A percentile compares a stretch with the other conserved stretches of the same genome.
phyloP scores from a whole-genome alignment of 257 asterid genomes.

The Coffea eugenioides region DNA sequence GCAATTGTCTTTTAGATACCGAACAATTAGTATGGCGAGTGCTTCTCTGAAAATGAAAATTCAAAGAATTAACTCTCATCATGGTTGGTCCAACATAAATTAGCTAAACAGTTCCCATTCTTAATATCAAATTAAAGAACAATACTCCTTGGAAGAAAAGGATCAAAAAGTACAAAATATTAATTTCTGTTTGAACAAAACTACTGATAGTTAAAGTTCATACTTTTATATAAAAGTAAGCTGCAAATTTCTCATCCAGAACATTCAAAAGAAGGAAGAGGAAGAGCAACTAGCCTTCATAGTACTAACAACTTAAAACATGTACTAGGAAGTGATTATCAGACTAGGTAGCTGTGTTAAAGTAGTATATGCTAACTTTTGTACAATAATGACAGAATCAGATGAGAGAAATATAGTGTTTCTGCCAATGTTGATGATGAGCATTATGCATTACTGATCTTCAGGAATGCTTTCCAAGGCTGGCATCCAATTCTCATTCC shows the following conservation, averaged over 20 bases:
- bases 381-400: background rate
- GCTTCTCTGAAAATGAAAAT: too few species aligned
- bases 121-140: too few species aligned
- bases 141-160: too few species aligned
- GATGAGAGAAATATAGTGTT: background rate
- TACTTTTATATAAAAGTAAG: background rate
- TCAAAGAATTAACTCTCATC: too few species aligned
- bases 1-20: too few species aligned
- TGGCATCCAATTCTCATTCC: conserved; percentile 23
- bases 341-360: background rate
- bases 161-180: background rate
- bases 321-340: background rate
- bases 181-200: background rate
- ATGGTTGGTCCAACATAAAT: too few species aligned
- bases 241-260: background rate
- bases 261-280: background rate
- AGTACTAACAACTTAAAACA: background rate
- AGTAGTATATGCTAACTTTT: background rate
- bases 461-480: conserved; percentile 30
- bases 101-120: too few species aligned
- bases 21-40: too few species aligned
- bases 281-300: background rate
- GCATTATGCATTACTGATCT: background rate
- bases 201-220: background rate
- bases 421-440: background rate